These are phyloP conservation scores for Scedosporium boydii DNA, from an alignment of 2,329 filamentous ascomycete species.

Conservation along the genomic window DNA sequence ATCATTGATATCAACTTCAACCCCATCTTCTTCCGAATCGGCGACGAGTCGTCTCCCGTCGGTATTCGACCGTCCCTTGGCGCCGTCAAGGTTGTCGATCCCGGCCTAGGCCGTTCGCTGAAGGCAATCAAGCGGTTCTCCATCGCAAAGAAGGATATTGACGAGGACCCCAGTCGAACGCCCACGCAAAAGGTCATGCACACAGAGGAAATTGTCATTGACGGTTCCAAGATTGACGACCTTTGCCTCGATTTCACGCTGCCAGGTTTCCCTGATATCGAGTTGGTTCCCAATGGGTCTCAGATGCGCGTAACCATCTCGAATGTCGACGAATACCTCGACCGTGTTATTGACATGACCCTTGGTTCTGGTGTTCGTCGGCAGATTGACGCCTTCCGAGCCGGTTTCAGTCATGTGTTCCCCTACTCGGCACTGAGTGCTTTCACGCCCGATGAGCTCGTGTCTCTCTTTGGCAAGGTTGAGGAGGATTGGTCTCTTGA, in stretches of 20 bases:
- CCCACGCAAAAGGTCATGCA: conserved; percentile 61
- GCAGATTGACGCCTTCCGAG: conserved; percentile 84
- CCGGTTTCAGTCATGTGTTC: conserved; percentile 92
- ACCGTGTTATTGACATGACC: conserved; percentile 85
- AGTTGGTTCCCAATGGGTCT: conserved; percentile 66
- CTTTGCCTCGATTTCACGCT: conserved; percentile 89
- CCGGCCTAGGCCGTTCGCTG: conserved; percentile 74
- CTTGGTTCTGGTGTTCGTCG: conserved; percentile 77
- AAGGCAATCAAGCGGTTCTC: conserved; percentile 82
- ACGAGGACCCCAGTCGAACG: conserved; percentile 58
- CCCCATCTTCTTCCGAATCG: conserved; percentile 93
- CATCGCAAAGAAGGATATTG: conserved; percentile 71
- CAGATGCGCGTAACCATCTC: conserved; percentile 73
- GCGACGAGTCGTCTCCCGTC: conserved; percentile 51
- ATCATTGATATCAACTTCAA: conserved; percentile 98
- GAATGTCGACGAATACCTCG: conserved; percentile 83
- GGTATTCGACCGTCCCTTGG: conserved; percentile 74
- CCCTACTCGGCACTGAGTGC: conserved; percentile 85
- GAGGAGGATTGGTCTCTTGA: conserved; percentile 98
- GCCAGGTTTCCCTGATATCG: conserved; percentile 80
- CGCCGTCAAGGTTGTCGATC: conserved; percentile 81
- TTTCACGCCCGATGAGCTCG: conserved; percentile 90
- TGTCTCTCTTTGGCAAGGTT: conserved; percentile 84
- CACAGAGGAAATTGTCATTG: conserved; percentile 60
- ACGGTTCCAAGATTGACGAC: conserved; percentile 74